Evolutionary conservation across 2,329 filamentous ascomycete species (phyloP).

Genomic region (Monosporascus ibericus): DNA sequence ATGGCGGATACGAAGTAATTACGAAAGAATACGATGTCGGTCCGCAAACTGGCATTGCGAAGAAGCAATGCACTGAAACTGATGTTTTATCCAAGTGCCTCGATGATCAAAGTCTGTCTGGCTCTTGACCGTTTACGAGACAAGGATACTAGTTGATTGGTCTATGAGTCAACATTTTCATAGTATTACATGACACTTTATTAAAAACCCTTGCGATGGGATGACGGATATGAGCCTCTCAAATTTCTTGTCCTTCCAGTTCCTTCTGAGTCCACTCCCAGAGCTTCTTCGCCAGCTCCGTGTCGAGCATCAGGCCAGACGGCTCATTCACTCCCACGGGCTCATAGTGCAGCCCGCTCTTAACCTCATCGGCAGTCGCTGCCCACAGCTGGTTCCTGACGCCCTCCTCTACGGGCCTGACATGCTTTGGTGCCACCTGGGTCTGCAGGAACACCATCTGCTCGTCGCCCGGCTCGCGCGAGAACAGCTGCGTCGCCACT

Average conservation of each 20-base stretch:
- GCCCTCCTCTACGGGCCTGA: constrained; percentile 26
- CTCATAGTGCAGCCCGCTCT: constrained; percentile 28
- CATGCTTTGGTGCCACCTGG: constrained; percentile 9
- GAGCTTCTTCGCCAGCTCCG: constrained; percentile 19
- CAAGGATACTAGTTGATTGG: background rate
- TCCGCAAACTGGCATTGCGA: no score
- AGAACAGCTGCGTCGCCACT: constrained; percentile 18
- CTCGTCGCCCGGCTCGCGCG: constrained; percentile 5
- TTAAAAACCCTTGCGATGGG: background rate
- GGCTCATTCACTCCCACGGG: constrained; percentile 26
- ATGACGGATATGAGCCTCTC: background rate
- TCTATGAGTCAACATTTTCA: background rate
- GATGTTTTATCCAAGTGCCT: no score
- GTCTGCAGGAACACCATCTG: constrained; percentile 11
- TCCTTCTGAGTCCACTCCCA: constrained; percentile 30
- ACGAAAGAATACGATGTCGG: background rate
- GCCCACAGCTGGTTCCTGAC: constrained; percentile 34
- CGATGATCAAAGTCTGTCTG: no score
- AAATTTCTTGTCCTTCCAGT: constrained; percentile 12
- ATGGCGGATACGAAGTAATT: background rate
- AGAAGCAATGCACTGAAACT: no score
- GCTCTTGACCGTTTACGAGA: no score
- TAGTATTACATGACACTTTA: background rate
- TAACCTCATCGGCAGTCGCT: constrained; percentile 20
- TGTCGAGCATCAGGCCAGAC: constrained; percentile 12